Percentiles rank a stretch among this genome's conserved stretches.
phyloP scores from a whole-genome alignment of 768 basidiomycete genomes.

The Suillus discolor region DNA sequence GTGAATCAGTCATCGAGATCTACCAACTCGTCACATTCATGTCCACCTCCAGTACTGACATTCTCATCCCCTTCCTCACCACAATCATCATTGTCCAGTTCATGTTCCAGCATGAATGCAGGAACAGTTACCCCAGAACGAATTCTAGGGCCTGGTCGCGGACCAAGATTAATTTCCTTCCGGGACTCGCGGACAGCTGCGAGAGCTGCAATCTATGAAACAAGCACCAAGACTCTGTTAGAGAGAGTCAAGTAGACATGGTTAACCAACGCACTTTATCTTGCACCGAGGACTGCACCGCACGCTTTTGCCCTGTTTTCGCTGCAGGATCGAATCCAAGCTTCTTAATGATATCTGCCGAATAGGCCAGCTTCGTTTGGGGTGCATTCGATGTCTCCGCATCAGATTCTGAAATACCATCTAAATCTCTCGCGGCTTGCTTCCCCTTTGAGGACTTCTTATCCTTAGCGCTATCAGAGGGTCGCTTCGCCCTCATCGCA shows the following conservation, averaged over 20 bases:
- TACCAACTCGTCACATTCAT: constrained; percentile 31
- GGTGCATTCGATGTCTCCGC: constrained; percentile 11
- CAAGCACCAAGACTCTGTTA: neutral
- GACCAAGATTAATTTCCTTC: constrained; percentile 59
- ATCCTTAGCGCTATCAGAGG: constrained; percentile 19
- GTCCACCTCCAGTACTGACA: constrained; percentile 23
- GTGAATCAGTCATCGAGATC: constrained; percentile 15
- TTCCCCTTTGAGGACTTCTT: constrained; percentile 12
- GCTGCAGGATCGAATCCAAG: constrained; percentile 81
- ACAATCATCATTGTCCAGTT: constrained; percentile 9
- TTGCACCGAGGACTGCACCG: constrained; percentile 43
- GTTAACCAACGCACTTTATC: constrained; percentile 53
- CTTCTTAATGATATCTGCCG: constrained; percentile 64
- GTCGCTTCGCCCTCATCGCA: constrained; percentile 27
- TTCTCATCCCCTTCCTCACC: constrained; percentile 15
- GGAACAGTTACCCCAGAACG: constrained; percentile 58
- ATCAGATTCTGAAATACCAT: constrained; percentile 18
- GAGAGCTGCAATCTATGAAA: constrained; percentile 54
- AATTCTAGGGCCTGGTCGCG: constrained; percentile 62
- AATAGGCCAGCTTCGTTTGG: constrained; percentile 53
- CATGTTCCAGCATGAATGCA: constrained; percentile 30
- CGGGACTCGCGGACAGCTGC: constrained; percentile 53
- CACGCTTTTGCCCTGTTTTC: constrained; percentile 50
- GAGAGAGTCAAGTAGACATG: neutral
- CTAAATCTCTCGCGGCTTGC: constrained; percentile 19